phyloP scores from a whole-genome alignment of 2,329 filamentous ascomycete species.

The Trichoderma harzianum region DNA sequence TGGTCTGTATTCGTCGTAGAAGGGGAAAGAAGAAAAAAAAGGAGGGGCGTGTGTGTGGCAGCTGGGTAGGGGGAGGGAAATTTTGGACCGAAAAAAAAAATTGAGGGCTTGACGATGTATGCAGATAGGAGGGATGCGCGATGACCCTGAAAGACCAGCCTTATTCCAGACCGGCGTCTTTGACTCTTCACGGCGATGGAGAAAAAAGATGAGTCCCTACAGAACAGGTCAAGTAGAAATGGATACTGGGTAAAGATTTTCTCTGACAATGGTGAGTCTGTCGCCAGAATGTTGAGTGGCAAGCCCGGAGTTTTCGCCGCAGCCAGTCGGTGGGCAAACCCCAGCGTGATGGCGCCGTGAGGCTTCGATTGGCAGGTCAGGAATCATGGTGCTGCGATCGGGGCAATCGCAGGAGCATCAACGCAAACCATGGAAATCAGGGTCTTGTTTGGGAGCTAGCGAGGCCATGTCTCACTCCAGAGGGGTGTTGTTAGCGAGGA shows the following conservation, averaged over 20 bases:
- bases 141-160: not conserved
- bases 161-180: not conserved
- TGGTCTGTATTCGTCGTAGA: not conserved
- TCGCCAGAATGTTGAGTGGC: not conserved
- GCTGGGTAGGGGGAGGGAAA: not conserved
- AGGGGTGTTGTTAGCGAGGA: not conserved
- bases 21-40: not conserved
- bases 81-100: not conserved
- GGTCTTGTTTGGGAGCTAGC: constrained; percentile 1
- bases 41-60: constrained; percentile 2
- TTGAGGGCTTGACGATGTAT: constrained; percentile 4
- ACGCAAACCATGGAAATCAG: constrained; percentile 11
- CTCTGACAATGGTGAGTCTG: not conserved
- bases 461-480: not conserved
- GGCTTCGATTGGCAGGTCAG: constrained; percentile 4
- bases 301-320: not conserved
- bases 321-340: not conserved
- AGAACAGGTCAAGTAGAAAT: not conserved
- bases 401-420: constrained; percentile 17
- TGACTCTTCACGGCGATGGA: not conserved
- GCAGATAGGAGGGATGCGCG: not conserved
- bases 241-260: not conserved
- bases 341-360: not conserved
- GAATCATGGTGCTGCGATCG: constrained; percentile 6
- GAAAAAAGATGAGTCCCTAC: not conserved